Conservation (phyloP, 1,284 basidiomycete genomes). For the Meira miltonrushii region DNA sequence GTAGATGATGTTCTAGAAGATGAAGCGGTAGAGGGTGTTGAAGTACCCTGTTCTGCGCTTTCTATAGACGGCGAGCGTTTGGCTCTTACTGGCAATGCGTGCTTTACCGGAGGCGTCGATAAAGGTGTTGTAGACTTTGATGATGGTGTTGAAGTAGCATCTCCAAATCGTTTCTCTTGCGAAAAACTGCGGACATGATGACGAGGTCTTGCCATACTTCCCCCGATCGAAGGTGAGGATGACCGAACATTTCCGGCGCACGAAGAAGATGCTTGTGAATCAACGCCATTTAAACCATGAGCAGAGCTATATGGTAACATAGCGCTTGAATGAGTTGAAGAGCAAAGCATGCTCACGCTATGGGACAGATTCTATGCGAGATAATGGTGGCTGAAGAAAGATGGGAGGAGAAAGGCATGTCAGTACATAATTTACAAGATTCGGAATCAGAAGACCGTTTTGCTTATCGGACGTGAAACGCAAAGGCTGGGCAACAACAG, state of each 20-base stretch:
- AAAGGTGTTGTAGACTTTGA: conserved; percentile 4
- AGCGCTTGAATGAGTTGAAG: neutral
- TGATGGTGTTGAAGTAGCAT: conserved; percentile 7
- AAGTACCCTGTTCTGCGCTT: neutral
- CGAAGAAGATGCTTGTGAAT: neutral
- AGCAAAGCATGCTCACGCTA: conserved; percentile 3
- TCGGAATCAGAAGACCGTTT: no score
- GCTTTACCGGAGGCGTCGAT: conserved; percentile 1
- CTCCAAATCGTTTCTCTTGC: neutral
- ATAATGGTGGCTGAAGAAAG: no score
- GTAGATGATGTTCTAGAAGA: conserved; percentile 1
- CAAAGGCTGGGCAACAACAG: no score
- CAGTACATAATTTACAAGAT: no score
- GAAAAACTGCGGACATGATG: conserved; percentile 16
- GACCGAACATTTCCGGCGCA: conserved; percentile 1
- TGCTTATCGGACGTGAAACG: no score
- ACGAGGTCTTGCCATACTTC: conserved; percentile 7
- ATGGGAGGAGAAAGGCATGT: no score
- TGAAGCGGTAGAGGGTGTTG: neutral
- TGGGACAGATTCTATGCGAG: no score
- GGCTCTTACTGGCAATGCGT: conserved; percentile 6
- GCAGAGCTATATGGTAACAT: neutral
- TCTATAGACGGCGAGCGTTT: neutral
- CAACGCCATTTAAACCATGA: neutral
- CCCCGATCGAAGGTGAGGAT: neutral